Base-by-base conservation (phyloP, 2,329 filamentous ascomycete genomes). In the Aphanoascus verrucosus region DNA sequence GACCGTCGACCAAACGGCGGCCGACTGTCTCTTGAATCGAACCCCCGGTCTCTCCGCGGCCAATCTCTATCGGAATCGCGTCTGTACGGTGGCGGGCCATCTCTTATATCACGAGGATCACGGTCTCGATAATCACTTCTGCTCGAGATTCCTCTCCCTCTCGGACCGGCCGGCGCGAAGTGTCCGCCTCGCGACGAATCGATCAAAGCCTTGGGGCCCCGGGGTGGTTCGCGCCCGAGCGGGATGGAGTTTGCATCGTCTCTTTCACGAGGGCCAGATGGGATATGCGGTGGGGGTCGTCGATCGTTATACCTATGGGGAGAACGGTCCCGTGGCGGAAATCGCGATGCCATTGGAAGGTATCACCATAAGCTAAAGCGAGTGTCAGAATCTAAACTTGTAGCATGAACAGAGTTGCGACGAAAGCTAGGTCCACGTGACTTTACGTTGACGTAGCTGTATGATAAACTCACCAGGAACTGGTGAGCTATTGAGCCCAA, bases 191-290 rank as follows among this genome's bases (percentile, higher is more conserved):
- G 80, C n/a, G 81, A 78, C 31, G 80, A 72, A 56, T 91, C 86
- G 56, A 85, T 78, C 54, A 89, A 73, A 3, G 86, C 87, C 67
- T 90, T 88, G 9, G 89, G 88, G 0, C 86, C 89, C 53, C 88
- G 79, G 2, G 89, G 89, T 1, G 86, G 84, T 58, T 94, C 87
- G 59, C 84, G 78, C 11, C 77, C 75, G 66, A 65, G 77, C 58
- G 60, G 76, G 65, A 61, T 82, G 59, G 82, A 76, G 60, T 77
- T 78, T 1, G 77, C 69, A 59, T 77, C 78, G 56, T 86, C 86
- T n/a, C 74, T 71, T 28, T 67, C 69, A 51, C 71, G 68, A 57
- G 69, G 72, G 50, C 68, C 69, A 49, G 70, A 68, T 34, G 78
- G 75, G 53, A 75, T 74, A 62, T 80, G 82, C 77, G 35, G 35